Evolutionary conservation across 805 yeast genomes (phyloP), one percentile per base, ranked within the genome.

Genomic region (Ogataea nonfermentans): DNA sequence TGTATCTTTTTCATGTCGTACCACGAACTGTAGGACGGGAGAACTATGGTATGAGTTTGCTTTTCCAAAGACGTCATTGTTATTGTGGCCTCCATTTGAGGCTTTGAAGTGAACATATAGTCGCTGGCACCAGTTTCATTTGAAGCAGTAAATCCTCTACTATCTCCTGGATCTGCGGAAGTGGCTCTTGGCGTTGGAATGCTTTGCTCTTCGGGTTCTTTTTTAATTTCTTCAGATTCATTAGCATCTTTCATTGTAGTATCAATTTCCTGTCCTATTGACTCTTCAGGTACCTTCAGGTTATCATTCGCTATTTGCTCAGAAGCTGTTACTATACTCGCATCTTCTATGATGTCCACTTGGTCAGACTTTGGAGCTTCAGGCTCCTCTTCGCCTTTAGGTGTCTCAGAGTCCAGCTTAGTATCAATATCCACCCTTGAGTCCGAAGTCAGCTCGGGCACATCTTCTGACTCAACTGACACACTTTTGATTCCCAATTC

Each of bases 21-120:
- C 97, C 97, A 90, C 22, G 83, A 64, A 0, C 95, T 73, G 59
- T 87, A 90, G 0, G 96, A 86, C 5, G 97, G 97, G 19, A 89
- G 70, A 4, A 89, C 81, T 31, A 89, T 81, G 0, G 89, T 78
- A 56, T 88, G 95, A 0, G 95, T 79, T 63, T 90, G 97, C 19
- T 48, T 55, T 25, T 46, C 42, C 9, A 56, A 29, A 6, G 46
- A 34, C 2, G 57, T 37, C 25, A 46, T 17, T 6, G 56, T 29
- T n/a, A 51, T 33, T 9, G 52, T 52, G 19, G 46, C 43, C 23
- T 46, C 50, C 19, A 14, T 8, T 13, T 41, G 33, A 11, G 39
- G 30, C 15, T 28, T 39, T 15, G 30, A 25, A 12, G 35, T 14
- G 22, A 31, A 37, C 14, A 16, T 24, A 16, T 13, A 33, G 10